A percentile compares a stretch with the other conserved stretches of the same genome.
Conservation (phyloP, 257 asterid genomes). For the Verbena officinalis region DNA sequence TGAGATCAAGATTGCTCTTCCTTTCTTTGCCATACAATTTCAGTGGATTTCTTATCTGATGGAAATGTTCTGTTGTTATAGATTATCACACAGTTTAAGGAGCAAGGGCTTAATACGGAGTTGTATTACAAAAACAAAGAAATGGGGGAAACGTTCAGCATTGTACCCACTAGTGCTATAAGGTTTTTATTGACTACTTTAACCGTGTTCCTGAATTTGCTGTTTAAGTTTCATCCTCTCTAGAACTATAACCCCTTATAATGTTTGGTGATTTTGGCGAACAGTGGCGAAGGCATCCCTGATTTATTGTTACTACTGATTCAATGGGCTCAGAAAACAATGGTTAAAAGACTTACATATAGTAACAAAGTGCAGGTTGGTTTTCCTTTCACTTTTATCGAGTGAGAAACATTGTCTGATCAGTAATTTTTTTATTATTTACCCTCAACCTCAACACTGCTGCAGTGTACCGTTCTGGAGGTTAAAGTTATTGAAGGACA, state of each 20-base stretch:
- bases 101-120: constrained; percentile 92
- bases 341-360: constrained; percentile 82
- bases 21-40: constrained; percentile 32
- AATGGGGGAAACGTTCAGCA: constrained; percentile 84
- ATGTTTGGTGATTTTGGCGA: constrained; percentile 28
- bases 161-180: constrained; percentile 96
- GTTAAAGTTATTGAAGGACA: constrained; percentile 98
- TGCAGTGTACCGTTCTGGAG: constrained; percentile 98
- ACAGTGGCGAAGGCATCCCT: constrained; percentile 96
- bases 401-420: constrained; percentile 18
- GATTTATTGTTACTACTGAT: constrained; percentile 78
- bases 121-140: constrained; percentile 89
- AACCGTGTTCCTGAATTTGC: constrained; percentile 20
- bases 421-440: constrained; percentile 25
- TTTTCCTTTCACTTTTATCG: constrained; percentile 28
- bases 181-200: constrained; percentile 51
- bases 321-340: constrained; percentile 89
- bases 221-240: neutral
- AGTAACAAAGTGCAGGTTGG: constrained; percentile 84
- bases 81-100: constrained; percentile 81
- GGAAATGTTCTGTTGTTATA: constrained; percentile 34
- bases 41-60: constrained; percentile 31
- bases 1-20: constrained; percentile 53
- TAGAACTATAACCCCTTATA: constrained; percentile 14
- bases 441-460: constrained; percentile 30